Conservation (phyloP, 2,329 filamentous ascomycete species). For the Trichoderma harzianum region DNA sequence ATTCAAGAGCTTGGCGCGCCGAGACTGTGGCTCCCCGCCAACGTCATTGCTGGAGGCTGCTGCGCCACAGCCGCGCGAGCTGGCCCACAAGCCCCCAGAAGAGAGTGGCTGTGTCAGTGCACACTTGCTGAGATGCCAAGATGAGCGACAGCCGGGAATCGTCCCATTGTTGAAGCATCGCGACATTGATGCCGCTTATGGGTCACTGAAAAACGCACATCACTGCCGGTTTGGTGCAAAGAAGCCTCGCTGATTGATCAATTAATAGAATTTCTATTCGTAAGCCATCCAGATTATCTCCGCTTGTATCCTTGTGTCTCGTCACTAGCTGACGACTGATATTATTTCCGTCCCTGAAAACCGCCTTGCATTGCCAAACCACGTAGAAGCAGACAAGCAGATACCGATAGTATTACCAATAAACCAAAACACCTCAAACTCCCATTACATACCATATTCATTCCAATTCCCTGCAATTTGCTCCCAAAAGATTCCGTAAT, state of each 20-base stretch:
- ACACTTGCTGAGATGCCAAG: too few relatives aligned
- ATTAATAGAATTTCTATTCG: neutral
- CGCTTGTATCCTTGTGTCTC: neutral
- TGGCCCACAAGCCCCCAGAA: neutral
- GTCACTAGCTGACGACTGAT: neutral
- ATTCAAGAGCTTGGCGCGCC: neutral
- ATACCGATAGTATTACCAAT: neutral
- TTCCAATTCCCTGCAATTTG: neutral
- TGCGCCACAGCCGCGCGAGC: constrained; percentile 19
- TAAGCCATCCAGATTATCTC: neutral
- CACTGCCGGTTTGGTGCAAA: neutral
- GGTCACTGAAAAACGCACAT: neutral
- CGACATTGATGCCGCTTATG: neutral
- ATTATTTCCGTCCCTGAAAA: neutral
- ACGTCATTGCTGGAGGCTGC: constrained; percentile 10
- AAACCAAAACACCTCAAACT: neutral
- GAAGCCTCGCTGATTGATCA: neutral
- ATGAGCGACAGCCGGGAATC: neutral
- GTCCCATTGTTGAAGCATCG: neutral
- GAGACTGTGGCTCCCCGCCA: neutral
- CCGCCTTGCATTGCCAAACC: neutral
- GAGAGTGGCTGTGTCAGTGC: neutral
- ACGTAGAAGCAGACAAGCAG: neutral
- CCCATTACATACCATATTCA: neutral
- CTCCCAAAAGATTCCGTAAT: neutral